Percentiles rank a stretch among this genome's conserved stretches.
phyloP scores from a whole-genome alignment of 2,329 filamentous ascomycete species.

The Microascus cirrosus region DNA sequence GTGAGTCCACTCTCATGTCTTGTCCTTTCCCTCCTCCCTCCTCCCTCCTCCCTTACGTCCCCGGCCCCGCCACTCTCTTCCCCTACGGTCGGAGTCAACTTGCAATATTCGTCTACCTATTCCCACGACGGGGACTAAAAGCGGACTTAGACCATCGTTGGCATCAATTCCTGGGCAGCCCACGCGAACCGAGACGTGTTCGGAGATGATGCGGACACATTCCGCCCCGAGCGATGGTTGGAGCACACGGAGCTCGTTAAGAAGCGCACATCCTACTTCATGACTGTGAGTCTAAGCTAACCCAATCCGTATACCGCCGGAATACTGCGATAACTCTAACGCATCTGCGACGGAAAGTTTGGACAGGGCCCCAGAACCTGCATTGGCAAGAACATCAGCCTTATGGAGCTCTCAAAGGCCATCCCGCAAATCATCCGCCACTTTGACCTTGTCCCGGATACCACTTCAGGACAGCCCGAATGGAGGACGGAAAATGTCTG shows the following conservation, averaged over 20 bases:
- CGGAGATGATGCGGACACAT: slow-evolving; percentile 28
- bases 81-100: too few species aligned
- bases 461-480: neutral
- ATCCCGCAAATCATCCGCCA: slow-evolving; percentile 22
- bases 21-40: too few species aligned
- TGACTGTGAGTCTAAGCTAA: neutral
- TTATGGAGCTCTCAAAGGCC: slow-evolving; percentile 29
- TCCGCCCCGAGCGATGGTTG: slow-evolving; percentile 35
- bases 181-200: slow-evolving; percentile 24
- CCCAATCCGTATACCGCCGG: neutral
- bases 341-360: slow-evolving; percentile 17
- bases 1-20: too few species aligned
- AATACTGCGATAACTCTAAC: neutral
- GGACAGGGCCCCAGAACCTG: slow-evolving; percentile 28
- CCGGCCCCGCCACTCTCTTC: too few species aligned
- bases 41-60: too few species aligned
- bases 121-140: too few species aligned
- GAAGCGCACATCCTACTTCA: too few species aligned
- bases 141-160: too few species aligned
- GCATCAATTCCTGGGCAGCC: slow-evolving; percentile 23
- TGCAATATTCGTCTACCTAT: too few species aligned
- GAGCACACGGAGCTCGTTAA: neutral
- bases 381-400: slow-evolving; percentile 28
- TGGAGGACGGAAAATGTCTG: slow-evolving; percentile 25
- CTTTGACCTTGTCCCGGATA: slow-evolving; percentile 19